Percentiles rank a stretch among this genome's conserved stretches.
phyloP scores from a whole-genome alignment of 768 basidiomycete species.

The Suillus plorans region DNA sequence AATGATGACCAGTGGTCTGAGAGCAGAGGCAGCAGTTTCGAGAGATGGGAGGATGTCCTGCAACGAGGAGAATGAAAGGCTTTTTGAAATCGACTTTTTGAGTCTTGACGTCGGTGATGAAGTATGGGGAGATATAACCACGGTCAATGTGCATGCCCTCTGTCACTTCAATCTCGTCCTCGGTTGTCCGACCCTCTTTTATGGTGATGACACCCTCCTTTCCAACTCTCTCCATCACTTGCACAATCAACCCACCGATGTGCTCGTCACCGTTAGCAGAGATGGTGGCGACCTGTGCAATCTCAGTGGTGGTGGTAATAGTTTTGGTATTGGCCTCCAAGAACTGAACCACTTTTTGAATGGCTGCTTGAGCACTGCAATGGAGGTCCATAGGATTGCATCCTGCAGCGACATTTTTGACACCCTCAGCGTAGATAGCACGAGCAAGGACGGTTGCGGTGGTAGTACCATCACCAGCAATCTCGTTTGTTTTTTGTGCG shows the following conservation, averaged over 20 bases:
- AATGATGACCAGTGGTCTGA: constrained; percentile 93
- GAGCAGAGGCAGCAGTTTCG: constrained; percentile 73
- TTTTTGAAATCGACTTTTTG: constrained; percentile 98
- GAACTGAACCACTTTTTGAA: constrained; percentile 91
- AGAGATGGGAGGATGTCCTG: constrained; percentile 95
- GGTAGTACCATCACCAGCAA: constrained; percentile 62
- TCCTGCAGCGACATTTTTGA: constrained; percentile 98
- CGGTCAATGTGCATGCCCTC: constrained; percentile 99
- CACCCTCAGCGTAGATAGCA: constrained; percentile 97
- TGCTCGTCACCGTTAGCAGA: constrained; percentile 81
- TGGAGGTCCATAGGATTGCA: constrained; percentile 99
- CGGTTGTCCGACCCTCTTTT: constrained; percentile 97
- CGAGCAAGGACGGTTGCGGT: constrained; percentile 96
- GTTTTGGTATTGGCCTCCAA: constrained; percentile 86
- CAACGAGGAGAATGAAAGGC: constrained; percentile 83
- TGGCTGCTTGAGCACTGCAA: constrained; percentile 95
- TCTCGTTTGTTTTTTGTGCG: too few relatives aligned
- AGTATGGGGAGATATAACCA: constrained; percentile 97
- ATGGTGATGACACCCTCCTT: constrained; percentile 99
- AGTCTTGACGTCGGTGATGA: constrained; percentile 95
- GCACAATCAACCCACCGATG: constrained; percentile 92
- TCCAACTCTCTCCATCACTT: constrained; percentile 99
- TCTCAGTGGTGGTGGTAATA: constrained; percentile 96
- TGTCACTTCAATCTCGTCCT: constrained; percentile 98
- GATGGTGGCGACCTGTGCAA: constrained; percentile 97